phyloP scores from a whole-genome alignment of 2,329 filamentous ascomycete species.

The Ceratocystis lukuohia region DNA sequence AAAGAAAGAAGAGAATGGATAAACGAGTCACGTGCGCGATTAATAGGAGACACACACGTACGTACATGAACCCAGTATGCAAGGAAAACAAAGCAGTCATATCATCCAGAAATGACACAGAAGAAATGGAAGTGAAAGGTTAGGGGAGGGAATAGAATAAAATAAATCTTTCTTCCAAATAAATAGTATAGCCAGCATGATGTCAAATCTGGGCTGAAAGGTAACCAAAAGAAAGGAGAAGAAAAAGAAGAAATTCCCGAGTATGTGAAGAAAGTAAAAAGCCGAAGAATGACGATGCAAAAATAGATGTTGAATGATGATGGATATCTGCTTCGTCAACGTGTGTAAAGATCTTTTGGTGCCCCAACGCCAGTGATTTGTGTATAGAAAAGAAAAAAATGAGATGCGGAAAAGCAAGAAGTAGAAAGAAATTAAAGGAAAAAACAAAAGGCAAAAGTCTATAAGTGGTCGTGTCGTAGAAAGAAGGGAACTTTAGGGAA shows the following conservation, averaged over 20 bases:
- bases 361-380: conserved; percentile 2
- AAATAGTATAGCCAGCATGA: conserved; percentile 1
- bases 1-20: conserved; percentile 3
- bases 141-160: not conserved
- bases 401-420: not conserved
- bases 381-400: conserved; percentile 7
- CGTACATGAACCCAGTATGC: conserved; percentile 1
- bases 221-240: not conserved
- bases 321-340: not conserved
- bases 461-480: conserved; percentile 2
- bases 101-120: not conserved
- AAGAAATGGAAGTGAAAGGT: not conserved
- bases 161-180: not conserved
- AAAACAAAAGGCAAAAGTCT: conserved; percentile 22
- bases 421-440: conserved; percentile 22
- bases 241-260: conserved; percentile 5
- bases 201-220: not conserved
- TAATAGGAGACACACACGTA: not conserved
- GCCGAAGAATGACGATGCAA: not conserved
- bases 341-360: conserved; percentile 1
- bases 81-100: not conserved
- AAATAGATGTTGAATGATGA: conserved; percentile 2
- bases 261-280: not conserved
- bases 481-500: not conserved
- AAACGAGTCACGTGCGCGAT: too few species aligned